phyloP scores from a whole-genome alignment of 495 filamentous ascomycete species.

The Hypoxylon lenormandii region DNA sequence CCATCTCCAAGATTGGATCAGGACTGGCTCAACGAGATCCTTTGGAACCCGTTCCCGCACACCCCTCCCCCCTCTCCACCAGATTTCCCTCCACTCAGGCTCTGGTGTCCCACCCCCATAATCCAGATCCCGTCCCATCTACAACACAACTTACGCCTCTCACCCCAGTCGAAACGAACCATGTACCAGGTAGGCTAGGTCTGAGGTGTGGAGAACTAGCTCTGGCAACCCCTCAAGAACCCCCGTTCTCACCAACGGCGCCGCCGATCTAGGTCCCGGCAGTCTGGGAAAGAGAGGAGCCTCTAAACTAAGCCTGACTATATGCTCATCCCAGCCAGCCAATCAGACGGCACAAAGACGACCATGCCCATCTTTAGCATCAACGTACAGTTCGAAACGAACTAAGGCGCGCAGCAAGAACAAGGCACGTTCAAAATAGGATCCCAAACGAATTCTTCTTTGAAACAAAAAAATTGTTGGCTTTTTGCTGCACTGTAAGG shows the following conservation, averaged over 20 bases:
- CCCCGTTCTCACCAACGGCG: slow-evolving; percentile 21
- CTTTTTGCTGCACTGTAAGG: not conserved
- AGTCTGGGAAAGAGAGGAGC: slow-evolving; percentile 35
- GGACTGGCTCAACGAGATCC: slow-evolving; percentile 6
- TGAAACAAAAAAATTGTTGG: slow-evolving; percentile 16
- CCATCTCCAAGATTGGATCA: slow-evolving; percentile 2
- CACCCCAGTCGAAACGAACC: not conserved
- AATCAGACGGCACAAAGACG: slow-evolving; percentile 3
- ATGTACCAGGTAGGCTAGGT: not conserved
- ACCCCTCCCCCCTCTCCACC: not conserved
- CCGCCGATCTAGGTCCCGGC: slow-evolving; percentile 33
- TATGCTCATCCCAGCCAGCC: slow-evolving; percentile 5
- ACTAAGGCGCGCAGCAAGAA: slow-evolving; percentile 13
- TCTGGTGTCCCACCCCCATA: not conserved
- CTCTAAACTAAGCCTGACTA: slow-evolving; percentile 25
- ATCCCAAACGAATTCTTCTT: slow-evolving; percentile 4
- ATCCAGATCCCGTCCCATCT: not conserved
- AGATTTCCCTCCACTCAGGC: not conserved
- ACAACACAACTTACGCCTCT: no score
- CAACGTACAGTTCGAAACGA: slow-evolving; percentile 17
- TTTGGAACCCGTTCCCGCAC: no score
- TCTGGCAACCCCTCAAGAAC: not conserved
- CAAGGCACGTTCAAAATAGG: slow-evolving; percentile 24
- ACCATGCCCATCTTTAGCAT: not conserved
- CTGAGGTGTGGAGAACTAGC: not conserved